Conservation (phyloP, 2,329 filamentous ascomycete genomes). For the Botrytis paeoniae region DNA sequence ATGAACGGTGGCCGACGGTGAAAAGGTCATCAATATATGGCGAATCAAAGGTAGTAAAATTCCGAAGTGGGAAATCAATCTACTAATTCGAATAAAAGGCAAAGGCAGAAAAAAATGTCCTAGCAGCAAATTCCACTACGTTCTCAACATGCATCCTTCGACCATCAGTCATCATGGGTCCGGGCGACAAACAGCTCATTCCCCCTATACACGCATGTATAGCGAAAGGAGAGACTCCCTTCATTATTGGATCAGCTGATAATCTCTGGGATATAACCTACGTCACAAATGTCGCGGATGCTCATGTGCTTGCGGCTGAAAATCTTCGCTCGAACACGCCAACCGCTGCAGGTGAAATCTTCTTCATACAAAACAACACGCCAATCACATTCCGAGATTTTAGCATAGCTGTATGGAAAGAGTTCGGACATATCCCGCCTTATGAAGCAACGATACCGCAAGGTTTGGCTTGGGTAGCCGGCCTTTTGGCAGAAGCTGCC, state of each 20-base stretch:
- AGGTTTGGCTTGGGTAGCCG: not conserved
- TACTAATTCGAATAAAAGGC: not conserved
- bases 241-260: slow-evolving; percentile 5
- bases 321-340: not conserved
- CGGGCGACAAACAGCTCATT: slow-evolving; percentile 8
- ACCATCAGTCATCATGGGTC: slow-evolving; percentile 15
- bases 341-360: slow-evolving; percentile 2
- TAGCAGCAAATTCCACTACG: not conserved
- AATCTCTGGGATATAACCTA: slow-evolving; percentile 14
- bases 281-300: slow-evolving; percentile 15
- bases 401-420: slow-evolving; percentile 8
- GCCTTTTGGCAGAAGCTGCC: not conserved
- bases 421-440: slow-evolving; percentile 3
- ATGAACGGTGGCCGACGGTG: slow-evolving; percentile 2
- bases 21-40: slow-evolving; percentile 7
- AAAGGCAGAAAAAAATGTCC: not conserved
- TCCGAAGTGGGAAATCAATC: too few species aligned
- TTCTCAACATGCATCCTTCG: slow-evolving; percentile 13
- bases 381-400: slow-evolving; percentile 12
- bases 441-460: not conserved
- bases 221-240: not conserved
- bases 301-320: slow-evolving; percentile 14
- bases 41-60: not conserved
- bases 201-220: slow-evolving; percentile 14
- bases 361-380: slow-evolving; percentile 12